Evolutionary conservation across 805 yeast species (phyloP), one percentile per base, ranked within the genome.

Genomic region (Hanseniaspora lachancei): DNA sequence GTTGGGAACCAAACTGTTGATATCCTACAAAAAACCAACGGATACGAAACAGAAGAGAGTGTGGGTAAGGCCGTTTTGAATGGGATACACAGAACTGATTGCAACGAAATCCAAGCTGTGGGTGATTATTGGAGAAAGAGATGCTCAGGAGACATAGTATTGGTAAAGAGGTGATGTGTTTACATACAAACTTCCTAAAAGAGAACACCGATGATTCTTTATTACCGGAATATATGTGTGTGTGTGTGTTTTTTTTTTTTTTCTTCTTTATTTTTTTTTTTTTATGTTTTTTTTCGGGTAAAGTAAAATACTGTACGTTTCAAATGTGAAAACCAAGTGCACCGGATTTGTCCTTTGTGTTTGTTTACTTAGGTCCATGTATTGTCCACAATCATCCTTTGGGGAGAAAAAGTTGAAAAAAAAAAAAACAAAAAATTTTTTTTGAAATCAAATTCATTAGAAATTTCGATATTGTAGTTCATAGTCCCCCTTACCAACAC

Each of bases 101-200:
- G 58, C 67, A 76, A 53, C 49, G 68, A 38, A 69, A 47, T 84
- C 71, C 78, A 80, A 54, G 96, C 95, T 1, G 96, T 89, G 12
- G 75, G 88, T 61, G 97, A 91, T 66, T 86, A 70, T 66, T 91
- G 97, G 96, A 73, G 97, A 57, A 89, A 89, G 66, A 70, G 83
- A 48, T 96, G 95, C 8, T 54, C 66, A 2, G 63, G 69, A 2
- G 61, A 61, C 8, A 63, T 65, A 36, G 23, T 55, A 3, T 10
- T 20, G 1, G 20, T 49, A 16, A 12, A 21, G 8, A 8, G 16
- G 2, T 40, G n/a, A 12, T 20, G 12, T 39, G 18, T 23, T 41
- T 23, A 41, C 21, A 23, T 9, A 23, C 2, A 23, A 2, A 3
- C 5, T 41, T 41, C 44, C 44, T 10, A 41, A 41, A 23, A 12